Evolutionary conservation across 805 yeast species (phyloP), one percentile per base, ranked within the genome.

Genomic region (Metschnikowia bowlesiae): DNA sequence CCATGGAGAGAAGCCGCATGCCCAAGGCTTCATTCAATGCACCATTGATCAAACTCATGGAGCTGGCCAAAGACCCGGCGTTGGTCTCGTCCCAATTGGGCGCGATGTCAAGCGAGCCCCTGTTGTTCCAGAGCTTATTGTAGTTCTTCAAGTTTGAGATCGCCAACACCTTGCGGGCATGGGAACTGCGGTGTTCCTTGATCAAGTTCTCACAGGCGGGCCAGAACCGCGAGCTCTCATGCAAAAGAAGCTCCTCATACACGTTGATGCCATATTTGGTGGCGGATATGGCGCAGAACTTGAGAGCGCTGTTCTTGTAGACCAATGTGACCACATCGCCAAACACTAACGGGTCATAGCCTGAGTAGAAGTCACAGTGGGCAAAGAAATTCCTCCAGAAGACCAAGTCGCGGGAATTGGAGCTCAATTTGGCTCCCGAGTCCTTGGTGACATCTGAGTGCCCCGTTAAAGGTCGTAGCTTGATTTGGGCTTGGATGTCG

Each of bases 21-120:
- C 96, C 94, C 14, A 87, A 65, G 4, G 79, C 79, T 0, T 62
- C 58, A 0, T 95, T 89, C 0, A 79, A 65, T 48, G 69, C 72
- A 3, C 77, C 71, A 7, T 76, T 72, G 3, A 88, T 68, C 2
- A 84, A 68, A 3, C 60, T 59, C 85, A 91, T 84, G 11, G 69
- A 54, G 32, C 86, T 80, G 0, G 97, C 96, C 29, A 88, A 62
- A 8, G 78, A 77, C 0, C 97, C 98, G 1, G 97, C 96, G 48
- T 79, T 76, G 0, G 92, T 85, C 58, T 89, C 96, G 66, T 92
- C 97, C 75, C 75, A 72, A 9, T 50, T 52, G 39, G 44, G 57
- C 7, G 80, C 83, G 75, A 63, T 78, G 75, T 54, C 67, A 18
- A 62, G 54, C 7, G 52, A 49, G 8, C 68, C 70, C 5, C 63